Evolutionary conservation across 768 basidiomycete genomes (phyloP).

Genomic region (Arthromyces matolae): DNA sequence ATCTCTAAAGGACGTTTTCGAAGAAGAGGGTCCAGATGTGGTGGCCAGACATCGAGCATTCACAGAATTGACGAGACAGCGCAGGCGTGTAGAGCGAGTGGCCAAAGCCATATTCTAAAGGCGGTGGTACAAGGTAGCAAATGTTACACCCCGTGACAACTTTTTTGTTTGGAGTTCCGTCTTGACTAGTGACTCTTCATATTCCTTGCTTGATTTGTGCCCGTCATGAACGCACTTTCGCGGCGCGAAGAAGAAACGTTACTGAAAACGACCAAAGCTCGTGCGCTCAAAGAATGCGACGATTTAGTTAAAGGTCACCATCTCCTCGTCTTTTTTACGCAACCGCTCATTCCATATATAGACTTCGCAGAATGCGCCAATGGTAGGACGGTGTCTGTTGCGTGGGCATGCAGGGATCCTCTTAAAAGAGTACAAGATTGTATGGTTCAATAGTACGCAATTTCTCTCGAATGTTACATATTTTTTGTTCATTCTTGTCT

Average conservation of each 20-base stretch:
- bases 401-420: slow-evolving; percentile 76
- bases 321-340: neutral
- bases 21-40: slow-evolving; percentile 33
- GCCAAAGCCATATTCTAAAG: slow-evolving; percentile 8
- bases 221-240: slow-evolving; percentile 87
- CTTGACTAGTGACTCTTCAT: no score
- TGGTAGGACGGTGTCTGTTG: slow-evolving; percentile 78
- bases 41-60: slow-evolving; percentile 46
- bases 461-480: neutral
- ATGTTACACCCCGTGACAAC: no score
- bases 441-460: slow-evolving; percentile 74
- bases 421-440: slow-evolving; percentile 72
- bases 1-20: slow-evolving; percentile 45
- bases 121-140: no score
- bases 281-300: slow-evolving; percentile 78
- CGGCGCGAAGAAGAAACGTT: slow-evolving; percentile 86
- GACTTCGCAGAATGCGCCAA: slow-evolving; percentile 83
- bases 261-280: slow-evolving; percentile 74
- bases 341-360: slow-evolving; percentile 26
- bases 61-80: slow-evolving; percentile 19
- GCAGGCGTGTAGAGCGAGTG: slow-evolving; percentile 10
- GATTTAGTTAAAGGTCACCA: slow-evolving; percentile 62
- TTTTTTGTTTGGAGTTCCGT: no score
- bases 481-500: slow-evolving; percentile 2
- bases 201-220: no score